Base-by-base conservation (phyloP, 345 rosid genomes). In the Eucalyptus camaldulensis region DNA sequence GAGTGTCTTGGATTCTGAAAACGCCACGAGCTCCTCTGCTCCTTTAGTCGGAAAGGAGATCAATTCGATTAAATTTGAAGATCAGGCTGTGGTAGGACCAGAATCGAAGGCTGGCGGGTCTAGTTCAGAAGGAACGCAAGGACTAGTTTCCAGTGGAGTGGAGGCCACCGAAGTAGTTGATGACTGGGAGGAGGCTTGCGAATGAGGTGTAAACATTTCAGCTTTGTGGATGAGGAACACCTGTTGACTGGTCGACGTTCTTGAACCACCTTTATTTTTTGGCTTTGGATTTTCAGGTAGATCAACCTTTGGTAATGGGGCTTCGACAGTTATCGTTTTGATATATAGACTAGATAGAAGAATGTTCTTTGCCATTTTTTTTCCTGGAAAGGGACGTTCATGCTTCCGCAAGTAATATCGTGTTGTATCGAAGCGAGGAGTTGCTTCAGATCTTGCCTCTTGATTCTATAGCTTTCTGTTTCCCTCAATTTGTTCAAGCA, bases 131-230 rank as follows among this genome's bases (percentile, higher is more conserved):
- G 93, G 85, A 76, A 76, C 85, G 8, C 85, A 2, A 40, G 47
- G 29, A 40, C 85, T 76, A 14, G 85, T 76, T 76, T 22, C 85
- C 27, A 76, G 9, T 40, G 47, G 27, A 76, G 85, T 40, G 47
- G 85, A 40, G 85, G 85, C 89, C 87, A 93, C 87, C 1, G 95
- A 94, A 50, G 98, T 96, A 86, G 96, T 91, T 53, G 98, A 97
- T 89, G 97, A 96, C 88, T 96, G 99, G 99, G 99, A 96, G 91
- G 94, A 96, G 88, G 98, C 96, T 88, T 97, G 92, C 86, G 97
- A 96, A 40, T 93, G 92, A 93, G 90, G 56, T 40, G 85, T 40
- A 40, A 10, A 22, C 47, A 76, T 37, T 45, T 29, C 51, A 24
- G 83, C 16, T 29, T 49, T 49, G 83, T 27, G 89, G 85, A 72